Evolutionary conservation across 139 green algal genomes (phyloP), one percentile per base, ranked within the genome.

Genomic region (Chloropicon primus): DNA sequence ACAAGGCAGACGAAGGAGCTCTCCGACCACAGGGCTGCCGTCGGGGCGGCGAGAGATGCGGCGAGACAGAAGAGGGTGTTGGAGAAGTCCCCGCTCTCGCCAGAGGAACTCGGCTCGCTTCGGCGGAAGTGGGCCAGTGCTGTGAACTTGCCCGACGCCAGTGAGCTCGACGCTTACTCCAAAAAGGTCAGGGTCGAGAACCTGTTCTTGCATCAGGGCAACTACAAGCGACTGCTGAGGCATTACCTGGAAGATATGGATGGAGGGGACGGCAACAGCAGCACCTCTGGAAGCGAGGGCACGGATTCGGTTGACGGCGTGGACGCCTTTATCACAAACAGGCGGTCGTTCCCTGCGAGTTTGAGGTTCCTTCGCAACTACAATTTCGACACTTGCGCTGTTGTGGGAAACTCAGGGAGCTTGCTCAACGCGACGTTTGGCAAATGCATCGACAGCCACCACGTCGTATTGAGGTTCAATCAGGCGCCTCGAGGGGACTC

Each of bases 391-490:
- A 26, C 10, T 17, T 72, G 71, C 27, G 54, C 54, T 28, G 53
- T 53, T 21, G 77, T 72, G 28, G 41, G 28, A 2, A 77, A 81
- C 25, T 28, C n/a, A 22, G 26, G 26, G 1, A n/a, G 3, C 17
- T 26, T 75, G 71, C 71, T 75, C 22, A 81, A 81, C 24, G 25
- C 78, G 29, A 78, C 53, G 5, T 75, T 72, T 53, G 71, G 78
- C 2, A 72, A 27, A 3, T 17, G 24, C 77, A 76, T 76, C 26
- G 77, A 76, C 27, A 29, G 22, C 10, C 54, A 76, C 77, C 23
- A 80, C 23, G 24, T 71, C 24, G 71, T 80, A 1, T 2, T 80
- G 17, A 21, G 77, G 3, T 28, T 80, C 26, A 80, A 80, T 62
- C 77, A 80, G 77, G 77, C 77, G 21, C 77, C 77, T 22, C 71